Evolutionary conservation across 495 filamentous ascomycete species (phyloP).

Genomic region (Talaromyces adpressus): DNA sequence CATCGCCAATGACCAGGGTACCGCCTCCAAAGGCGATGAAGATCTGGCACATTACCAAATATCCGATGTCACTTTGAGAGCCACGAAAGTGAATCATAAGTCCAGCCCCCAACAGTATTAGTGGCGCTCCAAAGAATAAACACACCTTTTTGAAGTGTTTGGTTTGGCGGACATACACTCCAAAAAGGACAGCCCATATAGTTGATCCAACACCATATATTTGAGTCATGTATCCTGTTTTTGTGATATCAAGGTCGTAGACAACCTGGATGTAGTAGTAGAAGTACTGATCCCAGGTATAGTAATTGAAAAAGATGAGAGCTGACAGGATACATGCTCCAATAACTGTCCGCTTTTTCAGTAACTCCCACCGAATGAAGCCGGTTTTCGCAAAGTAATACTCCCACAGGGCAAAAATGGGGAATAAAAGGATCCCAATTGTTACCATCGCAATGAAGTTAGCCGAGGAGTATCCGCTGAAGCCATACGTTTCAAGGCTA

Average conservation of each 20-base stretch:
- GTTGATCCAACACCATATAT: slow-evolving; percentile 44
- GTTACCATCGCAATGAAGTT: slow-evolving; percentile 51
- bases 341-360: slow-evolving; percentile 57
- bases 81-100: slow-evolving; percentile 64
- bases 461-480: slow-evolving; percentile 41
- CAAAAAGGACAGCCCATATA: slow-evolving; percentile 41
- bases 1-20: slow-evolving; percentile 54
- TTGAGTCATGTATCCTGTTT: slow-evolving; percentile 50
- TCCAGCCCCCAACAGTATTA: slow-evolving; percentile 49
- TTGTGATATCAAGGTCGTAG: slow-evolving; percentile 43
- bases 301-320: slow-evolving; percentile 41
- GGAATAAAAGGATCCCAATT: slow-evolving; percentile 41
- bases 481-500: slow-evolving; percentile 41
- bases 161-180: slow-evolving; percentile 44
- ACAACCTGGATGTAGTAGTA: slow-evolving; percentile 64
- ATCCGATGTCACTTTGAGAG: slow-evolving; percentile 48
- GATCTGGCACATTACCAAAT: slow-evolving; percentile 69
- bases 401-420: slow-evolving; percentile 52
- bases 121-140: slow-evolving; percentile 49
- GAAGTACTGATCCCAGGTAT: slow-evolving; percentile 52
- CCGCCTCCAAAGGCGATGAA: slow-evolving; percentile 62
- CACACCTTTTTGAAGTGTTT: slow-evolving; percentile 47
- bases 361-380: slow-evolving; percentile 52
- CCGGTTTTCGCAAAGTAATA: slow-evolving; percentile 41
- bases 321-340: slow-evolving; percentile 50